Conservation (phyloP, 345 rosid genomes). For the Ceriops decandra region DNA sequence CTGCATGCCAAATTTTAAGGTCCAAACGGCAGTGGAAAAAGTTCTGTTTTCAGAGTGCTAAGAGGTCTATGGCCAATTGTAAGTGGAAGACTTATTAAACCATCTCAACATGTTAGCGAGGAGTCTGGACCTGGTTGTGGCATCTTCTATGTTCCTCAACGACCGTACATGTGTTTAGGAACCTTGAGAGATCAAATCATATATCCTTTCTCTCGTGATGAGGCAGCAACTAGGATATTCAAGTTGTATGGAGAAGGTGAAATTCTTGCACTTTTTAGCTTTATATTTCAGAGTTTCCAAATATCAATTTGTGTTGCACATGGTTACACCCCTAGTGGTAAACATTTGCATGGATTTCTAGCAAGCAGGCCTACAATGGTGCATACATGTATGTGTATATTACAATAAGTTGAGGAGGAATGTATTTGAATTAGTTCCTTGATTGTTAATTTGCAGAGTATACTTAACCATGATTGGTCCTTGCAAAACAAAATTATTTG, state of each 20-base stretch:
- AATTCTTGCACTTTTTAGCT: background rate
- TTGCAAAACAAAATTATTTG: background rate
- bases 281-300: background rate
- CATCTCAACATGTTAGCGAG: conserved; percentile 49
- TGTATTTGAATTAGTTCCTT: background rate
- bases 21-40: conserved; percentile 97
- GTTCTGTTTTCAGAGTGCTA: conserved; percentile 92
- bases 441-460: background rate
- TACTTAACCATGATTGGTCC: background rate
- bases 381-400: too few relatives aligned
- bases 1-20: conserved; percentile 43
- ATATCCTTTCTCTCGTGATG: conserved; percentile 86
- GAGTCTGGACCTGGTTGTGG: conserved; percentile 59
- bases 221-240: conserved; percentile 55
- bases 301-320: background rate
- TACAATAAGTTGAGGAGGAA: too few relatives aligned
- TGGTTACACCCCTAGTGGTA: too few relatives aligned
- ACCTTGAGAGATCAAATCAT: conserved; percentile 97
- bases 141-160: conserved; percentile 88
- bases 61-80: conserved; percentile 93
- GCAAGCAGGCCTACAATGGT: too few relatives aligned
- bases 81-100: conserved; percentile 74
- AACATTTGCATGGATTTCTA: too few relatives aligned
- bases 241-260: conserved; percentile 59
- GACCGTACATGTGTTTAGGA: conserved; percentile 95